These are phyloP conservation scores for Aspergillus steynii DNA, from an alignment of 495 filamentous ascomycete genomes.

Conservation along the genomic window DNA sequence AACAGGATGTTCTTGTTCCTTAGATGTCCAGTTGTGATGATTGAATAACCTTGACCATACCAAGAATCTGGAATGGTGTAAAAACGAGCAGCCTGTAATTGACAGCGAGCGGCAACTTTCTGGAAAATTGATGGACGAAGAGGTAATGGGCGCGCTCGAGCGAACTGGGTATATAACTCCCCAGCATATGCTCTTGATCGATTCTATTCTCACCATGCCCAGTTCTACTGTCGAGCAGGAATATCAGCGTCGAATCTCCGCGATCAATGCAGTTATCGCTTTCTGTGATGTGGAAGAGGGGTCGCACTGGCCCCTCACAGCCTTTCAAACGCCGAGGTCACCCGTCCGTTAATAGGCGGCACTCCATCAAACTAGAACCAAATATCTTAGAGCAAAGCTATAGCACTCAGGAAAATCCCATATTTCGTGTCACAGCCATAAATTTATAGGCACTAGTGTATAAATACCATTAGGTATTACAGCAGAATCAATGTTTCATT, in stretches of 20 bases:
- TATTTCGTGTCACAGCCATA: too few relatives aligned
- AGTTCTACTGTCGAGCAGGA: slow-evolving; percentile 24
- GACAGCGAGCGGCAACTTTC: slow-evolving; percentile 30
- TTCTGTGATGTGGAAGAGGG: slow-evolving; percentile 33
- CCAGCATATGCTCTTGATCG: slow-evolving; percentile 28
- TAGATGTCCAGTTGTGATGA: too few relatives aligned
- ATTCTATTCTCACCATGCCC: slow-evolving; percentile 26
- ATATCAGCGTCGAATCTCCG: slow-evolving; percentile 26
- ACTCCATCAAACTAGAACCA: too few relatives aligned
- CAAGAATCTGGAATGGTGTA: slow-evolving; percentile 22
- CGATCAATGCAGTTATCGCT: slow-evolving; percentile 29
- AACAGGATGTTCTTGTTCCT: too few relatives aligned
- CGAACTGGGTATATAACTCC: slow-evolving; percentile 20
- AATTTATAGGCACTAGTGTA: too few relatives aligned
- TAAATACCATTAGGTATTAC: too few relatives aligned
- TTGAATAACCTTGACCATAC: too few relatives aligned
- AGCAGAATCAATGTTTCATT: too few relatives aligned
- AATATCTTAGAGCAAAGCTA: too few relatives aligned
- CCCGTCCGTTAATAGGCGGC: too few relatives aligned
- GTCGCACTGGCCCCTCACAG: not conserved
- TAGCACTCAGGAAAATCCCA: too few relatives aligned
- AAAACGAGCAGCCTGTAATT: slow-evolving; percentile 32
- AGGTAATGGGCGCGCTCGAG: slow-evolving; percentile 23
- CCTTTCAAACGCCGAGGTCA: too few relatives aligned
- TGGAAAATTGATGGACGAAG: slow-evolving; percentile 26